Base-by-base conservation (phyloP, 208 protist species). In the Wallacemonas sp. region DNA sequence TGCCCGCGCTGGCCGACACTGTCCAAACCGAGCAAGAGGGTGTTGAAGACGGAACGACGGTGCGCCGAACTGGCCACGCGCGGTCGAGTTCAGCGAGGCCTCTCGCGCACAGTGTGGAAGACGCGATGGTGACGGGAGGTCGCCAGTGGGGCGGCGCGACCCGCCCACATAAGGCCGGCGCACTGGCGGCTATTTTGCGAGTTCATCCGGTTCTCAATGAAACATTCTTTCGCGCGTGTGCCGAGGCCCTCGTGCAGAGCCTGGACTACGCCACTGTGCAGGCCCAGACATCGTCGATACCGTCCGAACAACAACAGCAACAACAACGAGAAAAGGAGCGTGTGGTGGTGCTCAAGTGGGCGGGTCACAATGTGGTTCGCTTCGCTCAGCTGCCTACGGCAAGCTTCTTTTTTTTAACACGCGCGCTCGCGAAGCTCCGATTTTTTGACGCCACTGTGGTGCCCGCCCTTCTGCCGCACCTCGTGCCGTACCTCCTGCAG, bases 381-480 rank as follows among this genome's bases (percentile, higher is more conserved):
- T 44, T 74, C 49, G 22, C 67, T 44, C n/a, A 32, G 57, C 41
- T 81, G 36, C 41, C 67, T 26, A 38, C 72, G 25, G 65, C 72
- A 18, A 78, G 74, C 8, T 79, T 92, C 22, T 77, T 89, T 48
- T 92, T 92, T 55, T 69, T 92, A 26, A 81, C 72, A 3, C 71
- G 84, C 7, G 86, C 86, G n/a, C 69, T 92, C 31, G 71, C 77
- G 18, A 81, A 79, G 44, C 79, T 92, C 48, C 57, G 61, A 3
- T 89, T 75, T 75, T 84, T 87, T 63, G 45, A 70, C 59, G 26
- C 38, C 14, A 57, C 59, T 0, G 74, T 85, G 54, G 52, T 70
- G 20, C 59, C 74, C 1, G 74, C 82, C 23, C 66, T 92, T 11
- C 55, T 79, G 26, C 68, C 75, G 18, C 70, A 71, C 45, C 67